phyloP scores from a whole-genome alignment of 2,329 filamentous ascomycete genomes.

The Sclerotinia borealis region DNA sequence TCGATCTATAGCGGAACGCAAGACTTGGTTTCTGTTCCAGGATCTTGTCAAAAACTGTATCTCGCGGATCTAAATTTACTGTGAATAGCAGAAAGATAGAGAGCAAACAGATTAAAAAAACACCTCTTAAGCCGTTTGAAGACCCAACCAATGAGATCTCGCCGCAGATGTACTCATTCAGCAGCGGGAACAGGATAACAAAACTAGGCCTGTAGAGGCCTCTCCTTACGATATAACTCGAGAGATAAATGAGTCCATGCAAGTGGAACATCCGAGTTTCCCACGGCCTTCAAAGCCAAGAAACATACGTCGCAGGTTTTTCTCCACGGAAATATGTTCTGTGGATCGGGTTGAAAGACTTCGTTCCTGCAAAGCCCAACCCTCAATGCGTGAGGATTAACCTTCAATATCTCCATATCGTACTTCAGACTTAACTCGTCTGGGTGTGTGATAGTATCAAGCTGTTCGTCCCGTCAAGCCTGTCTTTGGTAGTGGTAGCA shows the following conservation, averaged over 20 bases:
- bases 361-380: too few relatives aligned
- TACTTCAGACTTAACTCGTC: too few relatives aligned
- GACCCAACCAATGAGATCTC: slow-evolving; percentile 18
- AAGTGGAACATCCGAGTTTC: neutral
- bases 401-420: too few relatives aligned
- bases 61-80: slow-evolving; percentile 30
- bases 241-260: neutral
- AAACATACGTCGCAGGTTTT: slow-evolving; percentile 35
- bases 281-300: slow-evolving; percentile 35
- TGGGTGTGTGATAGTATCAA: too few relatives aligned
- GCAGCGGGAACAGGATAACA: slow-evolving; percentile 38
- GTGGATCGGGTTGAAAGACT: too few relatives aligned
- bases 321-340: slow-evolving; percentile 32
- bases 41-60: slow-evolving; percentile 38
- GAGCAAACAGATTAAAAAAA: slow-evolving; percentile 17
- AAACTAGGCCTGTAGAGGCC: slow-evolving; percentile 37
- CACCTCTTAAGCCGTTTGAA: neutral
- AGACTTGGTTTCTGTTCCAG: slow-evolving; percentile 40
- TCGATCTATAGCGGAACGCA: slow-evolving; percentile 35
- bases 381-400: too few relatives aligned
- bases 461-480: too few relatives aligned
- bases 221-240: slow-evolving; percentile 33
- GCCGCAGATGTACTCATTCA: slow-evolving; percentile 29
- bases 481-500: too few relatives aligned
- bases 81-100: slow-evolving; percentile 23